Base-by-base conservation (phyloP, 345 rosid species). In the Brassica rapa region DNA sequence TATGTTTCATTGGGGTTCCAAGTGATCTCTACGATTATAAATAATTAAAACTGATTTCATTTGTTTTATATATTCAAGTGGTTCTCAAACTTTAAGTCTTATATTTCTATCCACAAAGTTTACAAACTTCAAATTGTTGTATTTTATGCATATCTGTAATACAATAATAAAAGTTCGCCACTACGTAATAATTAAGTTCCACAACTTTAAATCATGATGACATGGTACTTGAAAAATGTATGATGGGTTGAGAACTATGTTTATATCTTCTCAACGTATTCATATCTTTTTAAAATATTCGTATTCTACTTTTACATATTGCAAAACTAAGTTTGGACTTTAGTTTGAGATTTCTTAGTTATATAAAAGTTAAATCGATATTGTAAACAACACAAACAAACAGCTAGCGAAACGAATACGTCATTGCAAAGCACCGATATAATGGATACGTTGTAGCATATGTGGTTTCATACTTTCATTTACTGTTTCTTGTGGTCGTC, bases 1-100 rank as follows among this genome's bases (percentile, higher is more conserved):
- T 61, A 49, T 70, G 69, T 76, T 57, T 75, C 55, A 70, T 73
- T 66, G 56, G 56, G 56, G 53, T 46, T 72, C 69, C 62, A 60
- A 72, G 69, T 60, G 77, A 73, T 59, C 62, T 72, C 37, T 32
- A 35, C 2, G 11, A 46, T 62, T 62, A 27, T 16, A 53, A 10
- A 16, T n/a, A 43, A 4, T 16, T 57, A 33, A 46, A 35, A 25
- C 30, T 70, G 30, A n/a, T 63, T 53, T 61, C 60, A 46, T 46
- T 43, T 68, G 14, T 43, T 43, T 66, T n/a, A 35, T 10, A 27
- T 63, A 62, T 70, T 51, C 70, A 53, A 77, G 63, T 43, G 70
- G 64, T 70, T 67, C 62, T 9, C 2, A 68, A 49, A 46, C 39
- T 68, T 49, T 46, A 7, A 24, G 29, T 46, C 61, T 25, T 37